Evolutionary conservation across 176 grass and related monocot genomes (phyloP).

Genomic region (Eragrostis curvula): DNA sequence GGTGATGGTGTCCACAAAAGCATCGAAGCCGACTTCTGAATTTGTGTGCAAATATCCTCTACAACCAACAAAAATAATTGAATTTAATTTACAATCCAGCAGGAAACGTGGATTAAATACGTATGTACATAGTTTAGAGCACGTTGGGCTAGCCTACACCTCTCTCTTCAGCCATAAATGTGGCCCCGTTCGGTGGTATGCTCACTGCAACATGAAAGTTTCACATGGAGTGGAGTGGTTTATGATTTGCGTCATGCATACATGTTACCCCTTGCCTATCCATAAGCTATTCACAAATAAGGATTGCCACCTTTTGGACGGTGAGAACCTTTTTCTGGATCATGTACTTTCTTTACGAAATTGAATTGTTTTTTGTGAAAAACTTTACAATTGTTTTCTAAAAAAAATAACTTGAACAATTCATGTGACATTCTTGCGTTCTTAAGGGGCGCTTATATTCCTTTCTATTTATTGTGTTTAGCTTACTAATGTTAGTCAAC

Average conservation of each 20-base stretch:
- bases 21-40: not conserved
- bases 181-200: not conserved
- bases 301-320: no score
- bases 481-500: no score
- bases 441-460: no score
- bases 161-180: not conserved
- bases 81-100: not conserved
- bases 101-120: conserved; percentile 15
- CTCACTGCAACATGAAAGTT: not conserved
- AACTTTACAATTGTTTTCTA: no score
- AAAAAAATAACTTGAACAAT: no score
- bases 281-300: not conserved
- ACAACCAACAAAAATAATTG: not conserved
- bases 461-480: no score
- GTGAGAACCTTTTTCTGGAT: no score
- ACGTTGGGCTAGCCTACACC: conserved; percentile 25
- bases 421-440: no score
- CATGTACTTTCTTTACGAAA: no score
- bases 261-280: not conserved
- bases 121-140: conserved; percentile 14
- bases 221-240: not conserved
- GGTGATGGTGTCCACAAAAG: conserved; percentile 43
- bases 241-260: no score
- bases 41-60: conserved; percentile 25
- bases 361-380: no score